phyloP scores from a whole-genome alignment of 2,329 filamentous ascomycete species.

The Fusarium palustre region DNA sequence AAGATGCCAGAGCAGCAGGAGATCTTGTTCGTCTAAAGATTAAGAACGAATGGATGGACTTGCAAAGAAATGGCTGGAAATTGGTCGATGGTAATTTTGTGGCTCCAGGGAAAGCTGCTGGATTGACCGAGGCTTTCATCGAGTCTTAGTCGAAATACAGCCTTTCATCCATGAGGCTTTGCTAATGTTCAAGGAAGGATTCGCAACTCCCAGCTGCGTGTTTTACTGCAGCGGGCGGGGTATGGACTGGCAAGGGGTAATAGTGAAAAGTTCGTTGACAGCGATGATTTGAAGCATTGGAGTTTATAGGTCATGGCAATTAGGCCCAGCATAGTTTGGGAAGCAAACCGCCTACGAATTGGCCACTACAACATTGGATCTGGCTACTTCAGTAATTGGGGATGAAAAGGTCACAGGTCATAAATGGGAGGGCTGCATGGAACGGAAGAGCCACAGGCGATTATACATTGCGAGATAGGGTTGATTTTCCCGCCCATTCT shows the following conservation, averaged over 20 bases:
- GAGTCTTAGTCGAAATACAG: constrained; percentile 43
- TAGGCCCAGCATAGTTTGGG: neutral
- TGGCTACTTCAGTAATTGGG: neutral
- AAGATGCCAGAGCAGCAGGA: constrained; percentile 90
- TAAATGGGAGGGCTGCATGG: neutral
- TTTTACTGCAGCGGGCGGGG: neutral
- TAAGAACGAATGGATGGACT: constrained; percentile 73
- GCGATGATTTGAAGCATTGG: neutral
- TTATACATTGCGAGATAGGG: constrained; percentile 44
- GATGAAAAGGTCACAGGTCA: neutral
- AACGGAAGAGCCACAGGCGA: constrained; percentile 13
- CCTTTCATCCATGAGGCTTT: neutral
- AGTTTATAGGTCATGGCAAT: neutral
- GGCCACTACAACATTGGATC: neutral
- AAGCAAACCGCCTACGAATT: neutral
- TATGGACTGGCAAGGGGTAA: neutral
- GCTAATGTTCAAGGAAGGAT: neutral
- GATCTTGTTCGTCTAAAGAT: constrained; percentile 83
- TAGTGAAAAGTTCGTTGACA: neutral
- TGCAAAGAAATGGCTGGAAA: constrained; percentile 76
- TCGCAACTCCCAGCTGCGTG: neutral
- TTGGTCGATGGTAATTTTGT: constrained; percentile 63
- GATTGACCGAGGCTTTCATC: constrained; percentile 55
- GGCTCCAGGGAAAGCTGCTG: constrained; percentile 50
- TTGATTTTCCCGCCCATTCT: constrained; percentile 41